Percentiles rank a stretch among this genome's conserved stretches.
Evolutionary conservation across 1,284 basidiomycete genomes (phyloP).

Genomic region (Austroboletus niveus): DNA sequence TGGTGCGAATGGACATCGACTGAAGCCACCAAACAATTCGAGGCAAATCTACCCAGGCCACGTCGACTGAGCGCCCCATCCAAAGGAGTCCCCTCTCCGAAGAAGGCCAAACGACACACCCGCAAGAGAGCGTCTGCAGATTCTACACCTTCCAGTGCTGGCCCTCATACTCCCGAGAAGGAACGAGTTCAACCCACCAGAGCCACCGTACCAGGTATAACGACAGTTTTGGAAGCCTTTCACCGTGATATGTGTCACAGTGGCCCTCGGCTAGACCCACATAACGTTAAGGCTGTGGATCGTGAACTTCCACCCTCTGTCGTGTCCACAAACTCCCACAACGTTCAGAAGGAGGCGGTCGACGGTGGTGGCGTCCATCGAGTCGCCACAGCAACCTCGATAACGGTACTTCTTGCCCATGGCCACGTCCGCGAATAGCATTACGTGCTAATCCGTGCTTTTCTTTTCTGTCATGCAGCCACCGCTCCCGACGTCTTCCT

Average conservation of each 20-base stretch:
- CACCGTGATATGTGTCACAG: conserved; percentile 22
- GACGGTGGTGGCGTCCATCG: conserved; percentile 26
- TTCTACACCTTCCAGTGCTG: conserved; percentile 21
- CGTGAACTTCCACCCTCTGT: conserved; percentile 1
- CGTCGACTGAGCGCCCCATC: conserved; percentile 42
- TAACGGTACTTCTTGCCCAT: conserved; percentile 30
- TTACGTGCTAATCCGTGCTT: conserved; percentile 15
- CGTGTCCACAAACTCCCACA: conserved; percentile 7
- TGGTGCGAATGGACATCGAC: conserved; percentile 54
- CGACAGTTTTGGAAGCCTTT: conserved; percentile 24
- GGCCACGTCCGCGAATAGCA: conserved; percentile 13
- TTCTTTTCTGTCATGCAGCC: conserved; percentile 21
- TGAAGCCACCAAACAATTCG: conserved; percentile 38
- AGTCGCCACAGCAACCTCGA: conserved; percentile 33
- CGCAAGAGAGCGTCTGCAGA: conserved; percentile 21
- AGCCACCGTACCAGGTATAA: conserved; percentile 25
- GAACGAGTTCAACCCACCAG: conserved; percentile 8
- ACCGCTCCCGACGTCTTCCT: conserved; percentile 16
- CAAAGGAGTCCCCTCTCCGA: conserved; percentile 23
- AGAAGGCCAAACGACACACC: conserved; percentile 8
- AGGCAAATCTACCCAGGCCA: conserved; percentile 31
- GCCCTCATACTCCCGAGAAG: conserved; percentile 21
- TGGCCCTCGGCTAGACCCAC: conserved; percentile 9
- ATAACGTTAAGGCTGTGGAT: conserved; percentile 12
- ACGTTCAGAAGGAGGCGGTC: conserved; percentile 18